These are phyloP conservation scores for Eucalyptus cloeziana DNA, from an alignment of 345 rosid genomes.

Conservation along the genomic window DNA sequence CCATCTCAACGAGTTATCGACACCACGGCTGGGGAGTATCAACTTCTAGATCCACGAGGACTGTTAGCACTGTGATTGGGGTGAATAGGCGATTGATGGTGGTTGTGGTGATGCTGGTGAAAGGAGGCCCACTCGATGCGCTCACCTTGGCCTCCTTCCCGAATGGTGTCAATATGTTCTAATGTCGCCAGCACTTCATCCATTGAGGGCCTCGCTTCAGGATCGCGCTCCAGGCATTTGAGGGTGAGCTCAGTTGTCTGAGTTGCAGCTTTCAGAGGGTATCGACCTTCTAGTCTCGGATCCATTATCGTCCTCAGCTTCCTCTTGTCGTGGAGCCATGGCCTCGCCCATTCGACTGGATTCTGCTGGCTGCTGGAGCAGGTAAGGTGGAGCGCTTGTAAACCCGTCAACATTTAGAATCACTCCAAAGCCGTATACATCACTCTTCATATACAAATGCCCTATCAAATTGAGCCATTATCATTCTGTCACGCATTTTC, in stretches of 20 bases:
- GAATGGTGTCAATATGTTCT: not conserved
- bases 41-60: not conserved
- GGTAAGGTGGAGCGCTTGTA: too few relatives aligned
- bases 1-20: not conserved
- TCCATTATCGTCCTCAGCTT: conserved; percentile 60
- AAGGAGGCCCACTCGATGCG: not conserved
- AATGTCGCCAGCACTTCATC: conserved; percentile 35
- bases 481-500: not conserved
- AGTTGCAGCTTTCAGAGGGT: conserved; percentile 32
- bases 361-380: not conserved
- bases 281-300: conserved; percentile 27
- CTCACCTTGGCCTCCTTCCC: not conserved
- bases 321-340: conserved; percentile 20
- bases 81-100: not conserved
- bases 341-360: conserved; percentile 53
- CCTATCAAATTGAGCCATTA: conserved; percentile 14
- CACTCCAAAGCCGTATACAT: conserved; percentile 80
- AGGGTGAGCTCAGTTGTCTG: conserved; percentile 34
- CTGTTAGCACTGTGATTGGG: not conserved
- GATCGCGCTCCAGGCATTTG: conserved; percentile 50
- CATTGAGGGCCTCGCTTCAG: conserved; percentile 60
- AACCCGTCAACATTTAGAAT: conserved; percentile 62
- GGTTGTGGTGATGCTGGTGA: not conserved
- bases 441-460: conserved; percentile 69
- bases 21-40: not conserved